phyloP scores from a whole-genome alignment of 2,329 filamentous ascomycete genomes.

The Sporothrix schenckii region DNA sequence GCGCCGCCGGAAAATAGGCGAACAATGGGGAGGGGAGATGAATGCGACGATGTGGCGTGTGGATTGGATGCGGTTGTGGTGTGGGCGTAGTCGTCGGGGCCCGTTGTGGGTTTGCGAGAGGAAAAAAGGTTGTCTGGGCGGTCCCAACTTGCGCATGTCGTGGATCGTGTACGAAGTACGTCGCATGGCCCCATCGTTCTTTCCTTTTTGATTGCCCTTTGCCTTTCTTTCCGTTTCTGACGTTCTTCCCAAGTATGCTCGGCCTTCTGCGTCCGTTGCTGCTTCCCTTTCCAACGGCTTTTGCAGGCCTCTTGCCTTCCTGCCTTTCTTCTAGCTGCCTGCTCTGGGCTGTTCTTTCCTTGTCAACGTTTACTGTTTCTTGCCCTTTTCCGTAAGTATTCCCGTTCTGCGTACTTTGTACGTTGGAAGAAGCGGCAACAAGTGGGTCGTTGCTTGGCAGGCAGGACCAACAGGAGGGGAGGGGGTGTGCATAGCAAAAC shows the following conservation, averaged over 20 bases:
- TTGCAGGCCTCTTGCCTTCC: neutral
- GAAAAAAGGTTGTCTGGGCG: neutral
- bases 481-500: constrained; percentile 25
- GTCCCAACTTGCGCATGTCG: constrained; percentile 6
- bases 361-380: constrained; percentile 10
- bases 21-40: neutral
- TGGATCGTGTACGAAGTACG: neutral
- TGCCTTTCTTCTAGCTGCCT: neutral
- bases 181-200: constrained; percentile 1
- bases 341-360: neutral
- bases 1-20: neutral
- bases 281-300: constrained; percentile 1
- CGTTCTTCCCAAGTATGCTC: neutral
- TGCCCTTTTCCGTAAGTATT: neutral
- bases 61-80: constrained; percentile 16
- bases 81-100: constrained; percentile 5
- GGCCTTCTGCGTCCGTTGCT: neutral
- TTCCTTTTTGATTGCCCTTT: neutral
- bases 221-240: neutral
- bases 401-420: constrained; percentile 16
- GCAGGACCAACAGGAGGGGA: neutral
- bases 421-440: constrained; percentile 30
- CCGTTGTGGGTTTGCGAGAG: neutral
- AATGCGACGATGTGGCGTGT: constrained; percentile 12
- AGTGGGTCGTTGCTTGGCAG: constrained; percentile 29